Conservation (phyloP, 768 basidiomycete genomes). For the Piloderma croceum region DNA sequence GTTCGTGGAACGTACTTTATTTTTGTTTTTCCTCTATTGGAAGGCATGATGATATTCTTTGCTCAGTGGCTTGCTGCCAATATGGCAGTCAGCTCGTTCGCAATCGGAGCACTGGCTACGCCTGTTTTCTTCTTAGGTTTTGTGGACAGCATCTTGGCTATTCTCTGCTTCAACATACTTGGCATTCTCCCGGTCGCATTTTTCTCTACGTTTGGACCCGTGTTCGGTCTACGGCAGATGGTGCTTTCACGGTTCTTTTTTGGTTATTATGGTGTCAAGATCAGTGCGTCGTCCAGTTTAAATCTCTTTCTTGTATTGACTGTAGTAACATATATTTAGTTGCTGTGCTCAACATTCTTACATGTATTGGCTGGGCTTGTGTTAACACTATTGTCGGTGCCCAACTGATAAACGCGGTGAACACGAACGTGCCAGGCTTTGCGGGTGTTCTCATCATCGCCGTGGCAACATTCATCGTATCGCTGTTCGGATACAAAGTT, state of each 20-base stretch:
- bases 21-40: too few relatives aligned
- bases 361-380: constrained; percentile 38
- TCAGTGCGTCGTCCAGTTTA: too few relatives aligned
- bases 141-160: constrained; percentile 32
- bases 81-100: constrained; percentile 24
- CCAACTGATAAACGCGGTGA: constrained; percentile 26
- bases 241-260: constrained; percentile 36
- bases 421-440: constrained; percentile 28
- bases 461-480: constrained; percentile 31
- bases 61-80: constrained; percentile 30
- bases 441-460: constrained; percentile 42
- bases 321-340: too few relatives aligned
- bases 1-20: not conserved
- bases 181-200: constrained; percentile 27
- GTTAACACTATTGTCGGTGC: constrained; percentile 30
- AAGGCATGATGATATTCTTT: not conserved
- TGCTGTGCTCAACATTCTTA: constrained; percentile 35
- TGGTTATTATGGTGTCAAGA: constrained; percentile 26
- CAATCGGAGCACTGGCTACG: constrained; percentile 34
- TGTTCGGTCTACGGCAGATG: constrained; percentile 39
- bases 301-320: too few relatives aligned
- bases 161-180: constrained; percentile 38
- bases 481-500: constrained; percentile 36
- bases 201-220: constrained; percentile 34
- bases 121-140: constrained; percentile 30